These are phyloP conservation scores for Rickenella mellea DNA, from an alignment of 768 basidiomycete species.

Conservation along the genomic window DNA sequence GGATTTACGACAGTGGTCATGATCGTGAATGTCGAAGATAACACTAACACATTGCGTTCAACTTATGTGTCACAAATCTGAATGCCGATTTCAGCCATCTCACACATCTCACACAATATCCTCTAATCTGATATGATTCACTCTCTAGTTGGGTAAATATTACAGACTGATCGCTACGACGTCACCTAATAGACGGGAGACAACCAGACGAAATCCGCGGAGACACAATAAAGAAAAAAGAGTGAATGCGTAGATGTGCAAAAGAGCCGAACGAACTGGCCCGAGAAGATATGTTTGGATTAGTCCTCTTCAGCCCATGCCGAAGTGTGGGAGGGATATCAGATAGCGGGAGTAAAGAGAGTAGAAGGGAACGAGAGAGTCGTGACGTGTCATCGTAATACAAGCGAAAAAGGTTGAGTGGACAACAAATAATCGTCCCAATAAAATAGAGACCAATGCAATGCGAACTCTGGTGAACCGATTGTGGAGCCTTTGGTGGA, in stretches of 20 bases:
- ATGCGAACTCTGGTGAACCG: no score
- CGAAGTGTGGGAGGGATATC: no score
- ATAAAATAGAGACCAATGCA: no score
- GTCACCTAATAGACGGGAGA: background rate
- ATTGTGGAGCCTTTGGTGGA: constrained; percentile 8
- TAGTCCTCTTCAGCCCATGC: background rate
- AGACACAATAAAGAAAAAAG: background rate
- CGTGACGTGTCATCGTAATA: constrained; percentile 14
- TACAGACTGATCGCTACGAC: background rate
- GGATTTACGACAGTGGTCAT: no score
- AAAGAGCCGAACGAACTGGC: background rate
- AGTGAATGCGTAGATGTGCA: background rate
- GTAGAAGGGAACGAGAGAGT: constrained; percentile 13
- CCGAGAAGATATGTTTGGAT: background rate
- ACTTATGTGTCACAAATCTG: no score
- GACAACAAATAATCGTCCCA: no score
- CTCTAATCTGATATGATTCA: background rate
- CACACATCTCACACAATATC: background rate
- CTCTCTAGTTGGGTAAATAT: background rate
- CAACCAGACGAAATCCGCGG: background rate
- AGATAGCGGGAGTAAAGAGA: background rate
- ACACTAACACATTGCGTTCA: no score
- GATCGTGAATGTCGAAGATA: no score
- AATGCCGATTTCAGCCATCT: background rate
- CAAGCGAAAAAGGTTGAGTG: no score